phyloP scores from a whole-genome alignment of 2,329 filamentous ascomycete genomes.

The Grosmannia clavigera region DNA sequence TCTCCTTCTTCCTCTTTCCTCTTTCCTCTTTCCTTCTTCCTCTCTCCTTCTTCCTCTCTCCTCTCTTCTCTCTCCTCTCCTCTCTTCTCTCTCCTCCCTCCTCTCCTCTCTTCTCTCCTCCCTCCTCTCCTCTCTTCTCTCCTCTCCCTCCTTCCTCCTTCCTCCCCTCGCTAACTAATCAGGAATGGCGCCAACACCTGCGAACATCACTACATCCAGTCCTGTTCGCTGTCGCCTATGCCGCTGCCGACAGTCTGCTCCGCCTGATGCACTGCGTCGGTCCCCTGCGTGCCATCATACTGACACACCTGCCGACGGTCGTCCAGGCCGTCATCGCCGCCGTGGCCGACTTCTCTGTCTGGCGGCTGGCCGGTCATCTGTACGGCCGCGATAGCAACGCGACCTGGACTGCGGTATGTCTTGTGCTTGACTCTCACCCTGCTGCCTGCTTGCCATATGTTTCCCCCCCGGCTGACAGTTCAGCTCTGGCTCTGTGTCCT shows the following conservation, averaged over 20 bases:
- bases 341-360: constrained; percentile 73
- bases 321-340: constrained; percentile 70
- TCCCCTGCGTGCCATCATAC: constrained; percentile 47
- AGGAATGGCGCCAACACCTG: constrained; percentile 89
- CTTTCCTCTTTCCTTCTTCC: no score
- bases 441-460: neutral
- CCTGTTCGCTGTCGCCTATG: constrained; percentile 70
- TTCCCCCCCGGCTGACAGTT: no score
- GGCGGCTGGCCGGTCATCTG: constrained; percentile 62
- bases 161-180: constrained; percentile 6
- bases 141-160: neutral
- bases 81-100: neutral
- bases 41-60: no score
- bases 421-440: neutral
- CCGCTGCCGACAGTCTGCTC: constrained; percentile 43
- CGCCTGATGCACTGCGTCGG: constrained; percentile 39
- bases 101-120: neutral
- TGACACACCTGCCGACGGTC: constrained; percentile 61
- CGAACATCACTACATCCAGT: constrained; percentile 86
- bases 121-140: neutral
- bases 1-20: no score
- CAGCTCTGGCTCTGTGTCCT: constrained; percentile 58
- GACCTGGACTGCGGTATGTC: constrained; percentile 58
- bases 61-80: no score
- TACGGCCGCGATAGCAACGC: constrained; percentile 54